Base-by-base conservation (phyloP, 257 asterid species). In the Salvia hispanica region DNA sequence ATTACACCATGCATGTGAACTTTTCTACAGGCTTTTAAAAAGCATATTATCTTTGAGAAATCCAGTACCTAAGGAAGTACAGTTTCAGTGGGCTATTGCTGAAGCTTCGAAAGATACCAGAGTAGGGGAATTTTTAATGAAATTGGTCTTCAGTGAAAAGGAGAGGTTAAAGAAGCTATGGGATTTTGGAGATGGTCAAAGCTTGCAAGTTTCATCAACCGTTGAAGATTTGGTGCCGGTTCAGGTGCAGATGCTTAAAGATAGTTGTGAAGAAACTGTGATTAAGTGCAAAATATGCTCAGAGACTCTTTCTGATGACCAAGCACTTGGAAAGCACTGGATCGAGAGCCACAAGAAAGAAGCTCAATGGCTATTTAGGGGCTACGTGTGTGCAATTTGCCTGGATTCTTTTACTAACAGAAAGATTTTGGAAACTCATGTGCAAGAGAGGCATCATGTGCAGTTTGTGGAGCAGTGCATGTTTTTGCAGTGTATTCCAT, bases 361-460 rank as follows among this genome's bases (percentile, higher is more conserved):
- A 82, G 95, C 95, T 5, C 95, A 94, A 70, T 88, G 97, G 98
- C 84, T 91, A 13, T 94, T 91, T 67, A 85, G 99, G 84, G 99
- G 99, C 63, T 94, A 91, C 71, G 98, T 86, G 33, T 94, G 99
- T 79, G 96, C 96, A 61, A 87, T 94, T 58, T 94, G 99, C 79
- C 76, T 94, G 67, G 99, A 94, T 72, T 91, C 99, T 51, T 94
- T 91, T 71, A 94, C 99, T 62, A 91, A 94, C 76, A 88, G 78
- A 73, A 94, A 94, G 80, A 84, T 88, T 72, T 74, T 94, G 80
- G 99, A 94, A 81, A 74, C 90, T 57, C 99, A 91, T 65, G 95
- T 91, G 62, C 96, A 91, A 77, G 98, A 94, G 79, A 83, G 98
- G 78, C 99, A 94, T 71, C 94, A 81, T 34, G 95, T 85, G 67